Base-by-base conservation (phyloP, 495 filamentous ascomycete species). In the Pseudevernia furfuracea region DNA sequence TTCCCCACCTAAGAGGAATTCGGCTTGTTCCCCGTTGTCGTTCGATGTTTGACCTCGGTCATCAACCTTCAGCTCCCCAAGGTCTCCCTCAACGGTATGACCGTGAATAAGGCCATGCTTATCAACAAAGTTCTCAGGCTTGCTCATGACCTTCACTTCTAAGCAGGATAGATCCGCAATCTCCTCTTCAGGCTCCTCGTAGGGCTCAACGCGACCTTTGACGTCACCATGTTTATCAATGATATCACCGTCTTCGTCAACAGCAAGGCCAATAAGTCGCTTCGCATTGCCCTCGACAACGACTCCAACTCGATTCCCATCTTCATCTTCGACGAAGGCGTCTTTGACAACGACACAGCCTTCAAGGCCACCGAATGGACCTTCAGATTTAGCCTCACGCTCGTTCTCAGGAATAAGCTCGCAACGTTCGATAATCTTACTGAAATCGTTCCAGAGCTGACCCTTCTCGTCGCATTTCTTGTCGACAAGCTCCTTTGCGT, bases 211-310 rank as follows among this genome's bases (percentile, higher is more conserved):
- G 59, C 83, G 85, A 59, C 91, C 91, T 67, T 91, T 86, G 55
- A 87, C 82, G 70, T 91, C 92, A 52, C 91, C 91, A 58, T 84
- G 83, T 68, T 84, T 86, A 72, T 93, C 91, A 41, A 91, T 76
- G 66, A 96, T 88, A 65, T 94, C 90, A 14, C 91, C 91, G 69
- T 96, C 91, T 44, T 88, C 80, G 68, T 94, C 91, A 52, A 94
- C 89, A 23, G 78, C 74, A 68, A 87, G 86, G n/a, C 90, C 90
- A 48, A 87, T 78, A 17, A 95, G 82, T 59, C 82, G 82, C 76
- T 87, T 88, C 21, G 85, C 65, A 61, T 96, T 89, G 44, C 91
- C 91, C 62, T 91, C 85, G 23, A 87, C 76, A 32, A 96, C 78
- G 62, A 83, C 78, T 34, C 91, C 91, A 58, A 96, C 84, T 58